phyloP scores from a whole-genome alignment of 345 rosid genomes.

The Lumnitzera racemosa region DNA sequence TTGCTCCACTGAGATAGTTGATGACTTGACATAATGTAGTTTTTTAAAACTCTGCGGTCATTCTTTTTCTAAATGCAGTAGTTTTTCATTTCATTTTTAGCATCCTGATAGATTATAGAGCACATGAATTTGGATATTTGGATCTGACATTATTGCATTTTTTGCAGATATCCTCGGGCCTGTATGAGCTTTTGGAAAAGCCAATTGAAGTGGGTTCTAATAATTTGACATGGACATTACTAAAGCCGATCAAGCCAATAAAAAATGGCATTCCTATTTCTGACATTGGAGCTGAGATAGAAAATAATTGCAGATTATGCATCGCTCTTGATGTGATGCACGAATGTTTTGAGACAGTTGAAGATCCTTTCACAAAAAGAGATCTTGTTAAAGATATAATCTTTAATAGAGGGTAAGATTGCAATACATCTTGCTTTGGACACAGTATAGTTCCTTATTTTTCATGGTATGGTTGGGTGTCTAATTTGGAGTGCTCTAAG shows the following conservation, averaged over 20 bases:
- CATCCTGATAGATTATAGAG: too few species aligned
- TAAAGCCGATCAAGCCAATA: slow-evolving; percentile 30
- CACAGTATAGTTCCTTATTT: neutral
- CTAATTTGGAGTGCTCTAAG: neutral
- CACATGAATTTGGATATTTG: neutral
- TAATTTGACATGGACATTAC: slow-evolving; percentile 66
- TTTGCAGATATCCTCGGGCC: slow-evolving; percentile 55
- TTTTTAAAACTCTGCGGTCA: too few species aligned
- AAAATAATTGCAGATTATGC: slow-evolving; percentile 52
- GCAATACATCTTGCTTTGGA: slow-evolving; percentile 9
- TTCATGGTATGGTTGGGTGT: neutral
- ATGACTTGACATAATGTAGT: too few species aligned
- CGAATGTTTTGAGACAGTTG: slow-evolving; percentile 70
- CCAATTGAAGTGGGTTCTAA: slow-evolving; percentile 42
- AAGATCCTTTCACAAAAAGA: slow-evolving; percentile 41
- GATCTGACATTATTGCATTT: slow-evolving; percentile 6
- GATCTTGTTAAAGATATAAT: slow-evolving; percentile 69
- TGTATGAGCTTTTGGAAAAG: slow-evolving; percentile 52
- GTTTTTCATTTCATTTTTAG: too few species aligned
- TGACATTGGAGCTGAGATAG: slow-evolving; percentile 33
- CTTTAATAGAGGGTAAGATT: slow-evolving; percentile 56
- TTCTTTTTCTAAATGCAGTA: too few species aligned
- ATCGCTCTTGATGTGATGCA: slow-evolving; percentile 77
- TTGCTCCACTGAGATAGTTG: too few species aligned
- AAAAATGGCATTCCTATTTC: slow-evolving; percentile 18